These are phyloP conservation scores for Trichosanthes truncata DNA, from an alignment of 306 rosid genomes.

Conservation along the genomic window DNA sequence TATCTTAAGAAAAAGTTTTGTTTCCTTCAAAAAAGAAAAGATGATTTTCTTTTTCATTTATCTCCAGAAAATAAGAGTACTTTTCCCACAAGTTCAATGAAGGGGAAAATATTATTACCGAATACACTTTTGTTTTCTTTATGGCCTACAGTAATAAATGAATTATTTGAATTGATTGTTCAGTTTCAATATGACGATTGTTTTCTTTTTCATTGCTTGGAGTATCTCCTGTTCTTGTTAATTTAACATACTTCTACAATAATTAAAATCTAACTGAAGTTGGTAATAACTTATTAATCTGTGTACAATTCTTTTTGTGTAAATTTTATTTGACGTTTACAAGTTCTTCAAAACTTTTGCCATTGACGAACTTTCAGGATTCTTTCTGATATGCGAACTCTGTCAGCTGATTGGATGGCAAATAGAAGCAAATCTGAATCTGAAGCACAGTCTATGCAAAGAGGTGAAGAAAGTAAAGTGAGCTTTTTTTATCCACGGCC, in stretches of 20 bases:
- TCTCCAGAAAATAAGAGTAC: not conserved
- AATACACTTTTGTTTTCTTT: not conserved
- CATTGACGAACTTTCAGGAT: slow-evolving; percentile 56
- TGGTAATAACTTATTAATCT: not conserved
- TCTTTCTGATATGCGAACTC: slow-evolving; percentile 98
- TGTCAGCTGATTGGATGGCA: slow-evolving; percentile 99
- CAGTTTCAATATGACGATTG: not conserved
- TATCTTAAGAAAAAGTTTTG: too few species aligned
- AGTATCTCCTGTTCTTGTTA: not conserved
- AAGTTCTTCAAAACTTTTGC: slow-evolving; percentile 17
- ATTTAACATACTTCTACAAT: not conserved
- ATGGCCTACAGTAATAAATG: not conserved
- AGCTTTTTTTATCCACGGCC: slow-evolving; percentile 82
- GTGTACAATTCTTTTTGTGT: not conserved
- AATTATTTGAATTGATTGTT: not conserved
- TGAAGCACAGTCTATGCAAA: slow-evolving; percentile 66
- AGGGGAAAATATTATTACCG: not conserved
- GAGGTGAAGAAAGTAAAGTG: slow-evolving; percentile 87
- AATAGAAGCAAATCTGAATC: slow-evolving; percentile 78
- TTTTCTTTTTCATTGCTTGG: not conserved
- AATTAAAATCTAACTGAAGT: not conserved
- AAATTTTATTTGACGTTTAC: not conserved
- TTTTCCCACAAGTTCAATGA: not conserved
- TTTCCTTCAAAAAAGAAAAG: not conserved
- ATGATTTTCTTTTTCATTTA: not conserved